Base-by-base conservation (phyloP, 2,329 filamentous ascomycete species). In the Colletotrichum musicola region DNA sequence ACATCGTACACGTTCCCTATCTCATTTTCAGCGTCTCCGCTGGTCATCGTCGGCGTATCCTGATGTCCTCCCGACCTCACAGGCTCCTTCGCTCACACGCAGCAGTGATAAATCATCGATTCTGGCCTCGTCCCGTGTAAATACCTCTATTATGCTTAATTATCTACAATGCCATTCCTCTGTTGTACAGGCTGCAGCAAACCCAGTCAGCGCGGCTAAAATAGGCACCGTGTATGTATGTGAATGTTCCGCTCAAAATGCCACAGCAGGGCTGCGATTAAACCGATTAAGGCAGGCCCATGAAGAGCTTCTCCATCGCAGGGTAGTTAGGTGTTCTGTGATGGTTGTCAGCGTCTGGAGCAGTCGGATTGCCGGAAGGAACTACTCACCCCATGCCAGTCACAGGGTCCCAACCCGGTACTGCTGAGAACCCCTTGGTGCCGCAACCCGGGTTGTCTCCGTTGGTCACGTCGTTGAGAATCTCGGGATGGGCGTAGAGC, bases 391-490 rank as follows among this genome's bases (percentile, higher is more conserved):
- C 67, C 63, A 69, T 40, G 56, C 67, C 67, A 12, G 67, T 66
- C n/a, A 67, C 51, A 20, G 67, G 67, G 51, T 69, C 67, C 67
- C 67, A 69, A 12, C 67, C 67, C n/a, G 27, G 4, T 14, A 69
- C 67, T 12, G 75, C 77, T 2, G 70, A 70, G 54, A 78, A 79
- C 0, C 77, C 77, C 4, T 68, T 42, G 1, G 74, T 77, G n/a
- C 74, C 73, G 35, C 77, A 79, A 9, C 77, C 77, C 1, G 77
- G 77, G 57, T 78, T 79, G 4, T 66, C 68, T 2, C 77, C 77
- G 1, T 63, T 68, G 6, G 72, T 74, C 13, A 78, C 70, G 56
- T 78, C 77, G 50, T 76, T 75, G 44, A 78, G 75, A 10, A 76
- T 74, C 40, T 76, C 74, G 1, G 77, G 76, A 58, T 78, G 73